phyloP scores from a whole-genome alignment of 139 green algal species.

The Auxenochlorella pyrenoidosa region DNA sequence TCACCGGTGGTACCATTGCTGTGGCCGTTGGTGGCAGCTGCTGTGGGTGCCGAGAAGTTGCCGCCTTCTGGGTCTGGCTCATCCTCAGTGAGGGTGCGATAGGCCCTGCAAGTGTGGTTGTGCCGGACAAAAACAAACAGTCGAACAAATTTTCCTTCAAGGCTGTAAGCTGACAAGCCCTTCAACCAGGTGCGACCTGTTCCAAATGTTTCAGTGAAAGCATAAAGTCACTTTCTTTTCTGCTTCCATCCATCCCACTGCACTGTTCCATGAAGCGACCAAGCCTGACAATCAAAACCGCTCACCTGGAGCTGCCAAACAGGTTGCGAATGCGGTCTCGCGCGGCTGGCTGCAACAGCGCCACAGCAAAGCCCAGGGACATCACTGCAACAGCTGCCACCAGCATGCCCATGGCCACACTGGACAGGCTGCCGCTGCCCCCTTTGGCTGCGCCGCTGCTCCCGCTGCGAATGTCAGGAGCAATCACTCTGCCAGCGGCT shows the following conservation, averaged over 20 bases:
- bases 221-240: no score
- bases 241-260: no score
- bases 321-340: background rate
- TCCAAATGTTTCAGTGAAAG: no score
- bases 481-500: background rate
- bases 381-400: slow-evolving; percentile 9
- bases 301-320: background rate
- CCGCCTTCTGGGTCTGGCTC: slow-evolving; percentile 16
- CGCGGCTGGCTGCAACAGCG: slow-evolving; percentile 18
- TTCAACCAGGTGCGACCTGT: no score
- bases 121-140: no score
- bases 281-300: background rate
- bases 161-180: no score
- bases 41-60: no score
- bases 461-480: background rate
- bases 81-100: slow-evolving; percentile 4
- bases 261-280: no score
- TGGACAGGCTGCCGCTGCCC: background rate
- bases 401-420: slow-evolving; percentile 26
- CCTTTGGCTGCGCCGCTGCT: no score
- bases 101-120: background rate
- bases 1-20: background rate
- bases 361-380: slow-evolving; percentile 9
- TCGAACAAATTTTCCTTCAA: no score
- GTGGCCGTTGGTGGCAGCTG: background rate